Base-by-base conservation (phyloP, 164 flowering plant species). In the Liriodendron chinense region DNA sequence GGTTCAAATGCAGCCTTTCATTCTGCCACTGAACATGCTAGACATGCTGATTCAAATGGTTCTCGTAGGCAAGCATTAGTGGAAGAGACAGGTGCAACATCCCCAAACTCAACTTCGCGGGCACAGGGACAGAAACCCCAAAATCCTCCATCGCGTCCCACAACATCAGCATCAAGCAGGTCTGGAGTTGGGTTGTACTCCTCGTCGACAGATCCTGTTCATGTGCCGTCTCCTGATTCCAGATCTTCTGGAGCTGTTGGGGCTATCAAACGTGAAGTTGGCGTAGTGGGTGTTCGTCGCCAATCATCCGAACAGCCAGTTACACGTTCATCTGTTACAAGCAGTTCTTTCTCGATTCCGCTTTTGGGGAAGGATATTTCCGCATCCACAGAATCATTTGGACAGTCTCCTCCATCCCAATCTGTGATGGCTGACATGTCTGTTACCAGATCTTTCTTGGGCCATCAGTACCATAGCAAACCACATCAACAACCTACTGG, bases 161-260 rank as follows among this genome's bases (percentile, higher is more conserved):
- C 82, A 25, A 63, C 82, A 7, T 74, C 75, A 53, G 78, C 86
- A 62, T 86, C 96, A 69, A 89, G 56, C 75, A 87, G 76, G 81
- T 87, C 94, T 75, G 91, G 85, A 43, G 84, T 87, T 68, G 98
- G 99, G 47, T 83, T 94, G 67, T 93, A 95, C 86, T 89, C 96
- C 0, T 94, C 98, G 72, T 86, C 96, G 13, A 88, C 90, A 50
- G 99, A 96, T 82, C 98, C 99, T 22, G 94, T 96, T 79, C 99
- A 94, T 79, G 98, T 96, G 47, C 98, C 99, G 34, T 89, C 99
- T 59, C 89, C 85, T 56, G 87, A 90, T 81, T 89, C 95, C 14
- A 86, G 97, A 83, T 74, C 88, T 23, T 84, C 96, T 78, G 88
- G 91, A 70, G 75, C 82, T 53, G 88, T 91, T 84, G 95, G 99